Base-by-base conservation (phyloP, 176 grass and related monocot species). In the Metroxylon sagu region DNA sequence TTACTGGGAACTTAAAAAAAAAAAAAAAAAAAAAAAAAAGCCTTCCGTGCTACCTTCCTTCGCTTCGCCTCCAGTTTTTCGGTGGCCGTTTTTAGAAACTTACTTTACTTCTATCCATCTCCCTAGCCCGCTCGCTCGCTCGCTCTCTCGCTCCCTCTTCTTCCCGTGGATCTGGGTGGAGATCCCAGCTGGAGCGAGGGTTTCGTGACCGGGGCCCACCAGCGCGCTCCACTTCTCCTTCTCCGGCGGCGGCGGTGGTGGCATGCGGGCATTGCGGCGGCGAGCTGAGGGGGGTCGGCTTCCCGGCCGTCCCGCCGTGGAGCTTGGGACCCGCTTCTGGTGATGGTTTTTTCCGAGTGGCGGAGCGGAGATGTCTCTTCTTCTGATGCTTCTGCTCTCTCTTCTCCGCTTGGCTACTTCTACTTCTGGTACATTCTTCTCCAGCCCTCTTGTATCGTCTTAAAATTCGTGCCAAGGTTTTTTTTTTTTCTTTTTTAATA, bases 311-410 rank as follows among this genome's bases (percentile, higher is more conserved):
- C 35, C 35, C 7, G 8, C 35, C 8, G 8, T 43, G 2, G 35
- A 43, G 35, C 1, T 12, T 12, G 35, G 35, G 35, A 12, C 35
- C 35, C 8, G 35, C 35, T 43, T 12, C 35, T 43, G 8, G 35
- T 43, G 35, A 43, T 43, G 35, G 2, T 43, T 43, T 43, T 7
- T 8, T 5, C 31, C 31, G 62, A 52, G 23, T 19, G 31, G 48
- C 16, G 25, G 62, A 65, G 62, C 3, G 17, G 62, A 52, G 48
- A 65, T 65, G 62, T 65, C 62, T 43, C 16, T 43, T 19, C 19
- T 65, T 27, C 43, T 52, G 23, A 28, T 65, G 62, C 25, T 52
- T 15, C 25, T 65, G 49, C 14, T 65, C 39, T 52, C 49, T 16
- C 48, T 65, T 21, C 49, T 52, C 48, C 62, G 62, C 17, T 52